phyloP scores from a whole-genome alignment of 139 green algal species.

The Picochlorum sp. region DNA sequence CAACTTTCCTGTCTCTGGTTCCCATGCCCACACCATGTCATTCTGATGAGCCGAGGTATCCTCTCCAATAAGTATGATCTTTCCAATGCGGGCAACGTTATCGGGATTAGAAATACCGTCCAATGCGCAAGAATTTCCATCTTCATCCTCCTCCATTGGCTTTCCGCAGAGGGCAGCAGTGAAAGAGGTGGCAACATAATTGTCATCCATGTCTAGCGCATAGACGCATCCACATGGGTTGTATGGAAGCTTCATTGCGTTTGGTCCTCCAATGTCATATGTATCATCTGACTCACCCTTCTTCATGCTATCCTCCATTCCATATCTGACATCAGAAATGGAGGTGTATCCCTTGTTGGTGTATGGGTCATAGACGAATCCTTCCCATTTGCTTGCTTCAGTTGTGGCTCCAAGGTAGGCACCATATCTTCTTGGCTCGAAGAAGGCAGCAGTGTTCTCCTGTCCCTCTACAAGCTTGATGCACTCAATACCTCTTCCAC shows the following conservation, averaged over 20 bases:
- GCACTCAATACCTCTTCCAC: constrained; percentile 28
- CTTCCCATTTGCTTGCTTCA: constrained; percentile 56
- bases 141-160: constrained; percentile 7
- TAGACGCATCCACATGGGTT: constrained; percentile 39
- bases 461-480: constrained; percentile 36
- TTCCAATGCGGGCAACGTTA: constrained; percentile 30
- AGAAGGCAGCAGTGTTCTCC: constrained; percentile 38
- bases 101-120: constrained; percentile 32
- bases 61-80: constrained; percentile 31
- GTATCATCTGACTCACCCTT: constrained; percentile 8
- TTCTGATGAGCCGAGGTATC: constrained; percentile 34
- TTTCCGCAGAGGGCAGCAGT: constrained; percentile 28
- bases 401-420: constrained; percentile 38
- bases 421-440: constrained; percentile 42
- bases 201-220: constrained; percentile 18
- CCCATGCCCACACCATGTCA: constrained; percentile 43
- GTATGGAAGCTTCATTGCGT: constrained; percentile 25
- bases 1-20: constrained; percentile 23
- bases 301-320: constrained; percentile 30
- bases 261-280: constrained; percentile 22
- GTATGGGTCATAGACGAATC: constrained; percentile 27
- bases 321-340: constrained; percentile 20
- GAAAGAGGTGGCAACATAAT: constrained; percentile 12
- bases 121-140: constrained; percentile 20
- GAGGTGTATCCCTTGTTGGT: constrained; percentile 21